Evolutionary conservation across 345 rosid species (phyloP).

Genomic region (Gossypium longicalyx): DNA sequence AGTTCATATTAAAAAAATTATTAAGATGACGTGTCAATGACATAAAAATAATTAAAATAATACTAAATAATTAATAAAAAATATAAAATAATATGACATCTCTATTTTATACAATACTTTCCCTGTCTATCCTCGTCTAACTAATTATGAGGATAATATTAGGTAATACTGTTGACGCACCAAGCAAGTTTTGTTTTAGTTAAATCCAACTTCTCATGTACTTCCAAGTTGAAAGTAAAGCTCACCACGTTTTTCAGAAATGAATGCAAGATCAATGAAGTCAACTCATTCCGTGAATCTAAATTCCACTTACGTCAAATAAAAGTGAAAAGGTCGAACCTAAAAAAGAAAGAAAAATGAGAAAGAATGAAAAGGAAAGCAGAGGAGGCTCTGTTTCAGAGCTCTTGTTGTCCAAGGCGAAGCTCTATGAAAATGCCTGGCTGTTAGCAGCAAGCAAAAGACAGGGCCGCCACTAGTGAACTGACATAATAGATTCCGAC

Average conservation of each 20-base stretch:
- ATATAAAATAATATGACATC: no score
- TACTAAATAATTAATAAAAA: no score
- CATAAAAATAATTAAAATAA: no score
- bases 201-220: neutral
- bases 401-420: neutral
- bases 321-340: neutral
- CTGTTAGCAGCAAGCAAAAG: neutral
- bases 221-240: neutral
- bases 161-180: no score
- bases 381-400: neutral
- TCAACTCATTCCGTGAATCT: neutral
- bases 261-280: neutral
- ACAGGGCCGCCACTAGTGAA: neutral
- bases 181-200: no score
- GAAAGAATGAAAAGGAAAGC: neutral
- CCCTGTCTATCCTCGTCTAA: accelerated
- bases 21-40: no score
- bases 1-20: no score
- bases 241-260: neutral
- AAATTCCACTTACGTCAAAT: neutral
- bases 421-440: neutral
- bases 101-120: no score
- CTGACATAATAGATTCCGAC: neutral
- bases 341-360: no score
- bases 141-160: no score